Evolutionary conservation across 2,329 filamentous ascomycete species (phyloP), one percentile per base, ranked within the genome.

Genomic region (Samsoniella hepiali): DNA sequence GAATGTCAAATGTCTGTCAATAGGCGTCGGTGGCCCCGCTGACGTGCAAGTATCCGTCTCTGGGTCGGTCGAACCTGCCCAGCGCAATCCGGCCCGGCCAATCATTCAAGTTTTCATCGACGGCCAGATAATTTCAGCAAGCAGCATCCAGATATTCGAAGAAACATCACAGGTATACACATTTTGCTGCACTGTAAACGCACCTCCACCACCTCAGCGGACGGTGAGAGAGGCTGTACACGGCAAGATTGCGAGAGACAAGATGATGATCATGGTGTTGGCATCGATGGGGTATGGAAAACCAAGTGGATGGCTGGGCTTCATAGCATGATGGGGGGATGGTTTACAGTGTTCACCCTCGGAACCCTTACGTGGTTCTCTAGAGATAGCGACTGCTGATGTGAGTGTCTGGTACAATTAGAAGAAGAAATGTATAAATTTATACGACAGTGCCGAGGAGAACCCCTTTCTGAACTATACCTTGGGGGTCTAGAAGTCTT

Each of bases 171-270:
- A 10, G 5, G 40, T 13, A 1, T 32, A 32, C 13, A 45, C 40
- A 15, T 57, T 44, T 32, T 17, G 8, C 13, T 57, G 27, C 36
- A 60, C 10, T 22, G 44, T 22, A 11, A 32, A 17, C 22, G 58
- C 53, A 2, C 49, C 58, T 13, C 38, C 15, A 6, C 58, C 22
- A 11, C 44, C 34, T 17, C 4, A 42, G n/a, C 58, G 22, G 22
- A 6, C 45, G 29, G 29, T 15, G 15, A 29, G 47, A 36, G 49
- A 51, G 7, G n/a, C 9, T 5, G 58, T 60, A 17, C 45, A 38
- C 1, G 45, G 58, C 3, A 60, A 42, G 13, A 60, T 51, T 51
- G 58, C 58, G 3, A 40, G 58, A 51, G 58, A 60, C 44, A 22
- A 17, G n/a, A 51, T 60, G 9, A 53, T 51, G 45, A 17, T 60